Evolutionary conservation across 1,139 yeast species (phyloP).

Genomic region (Geotrichum bryndzae): DNA sequence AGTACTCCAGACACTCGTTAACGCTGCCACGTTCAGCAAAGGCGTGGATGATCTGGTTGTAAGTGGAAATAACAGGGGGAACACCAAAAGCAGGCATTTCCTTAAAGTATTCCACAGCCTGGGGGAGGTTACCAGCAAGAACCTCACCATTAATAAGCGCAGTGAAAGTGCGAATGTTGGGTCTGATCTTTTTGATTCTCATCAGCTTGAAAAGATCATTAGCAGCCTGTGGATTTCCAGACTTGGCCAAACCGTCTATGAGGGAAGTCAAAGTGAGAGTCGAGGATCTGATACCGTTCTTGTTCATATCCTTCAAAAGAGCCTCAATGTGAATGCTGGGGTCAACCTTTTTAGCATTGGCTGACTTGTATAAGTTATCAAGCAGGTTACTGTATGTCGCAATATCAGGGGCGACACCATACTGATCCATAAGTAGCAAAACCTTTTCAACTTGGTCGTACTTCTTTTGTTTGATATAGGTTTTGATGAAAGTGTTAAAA

Average conservation of each 20-base stretch:
- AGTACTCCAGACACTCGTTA: constrained; percentile 41
- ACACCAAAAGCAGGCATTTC: constrained; percentile 40
- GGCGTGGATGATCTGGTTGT: constrained; percentile 57
- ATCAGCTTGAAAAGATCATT: constrained; percentile 45
- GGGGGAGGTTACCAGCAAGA: constrained; percentile 42
- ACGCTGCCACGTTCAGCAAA: constrained; percentile 38
- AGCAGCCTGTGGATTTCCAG: constrained; percentile 47
- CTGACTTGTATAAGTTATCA: constrained; percentile 48
- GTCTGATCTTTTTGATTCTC: constrained; percentile 36
- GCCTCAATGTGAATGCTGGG: constrained; percentile 40
- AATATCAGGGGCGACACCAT: constrained; percentile 52
- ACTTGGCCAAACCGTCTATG: constrained; percentile 51
- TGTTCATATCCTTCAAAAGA: constrained; percentile 43
- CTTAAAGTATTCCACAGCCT: constrained; percentile 48
- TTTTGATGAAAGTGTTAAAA: constrained; percentile 40
- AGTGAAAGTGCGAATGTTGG: constrained; percentile 44
- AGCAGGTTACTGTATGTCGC: constrained; percentile 62
- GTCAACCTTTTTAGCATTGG: constrained; percentile 42
- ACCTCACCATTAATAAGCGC: constrained; percentile 57
- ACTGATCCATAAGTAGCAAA: constrained; percentile 35
- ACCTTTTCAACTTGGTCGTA: constrained; percentile 36
- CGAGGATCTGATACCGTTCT: constrained; percentile 43
- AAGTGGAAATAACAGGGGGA: constrained; percentile 42
- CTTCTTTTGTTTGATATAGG: constrained; percentile 30
- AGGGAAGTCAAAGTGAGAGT: constrained; percentile 49